Conservation (phyloP, 2,329 filamentous ascomycete genomes). For the Alternaria conjuncta region DNA sequence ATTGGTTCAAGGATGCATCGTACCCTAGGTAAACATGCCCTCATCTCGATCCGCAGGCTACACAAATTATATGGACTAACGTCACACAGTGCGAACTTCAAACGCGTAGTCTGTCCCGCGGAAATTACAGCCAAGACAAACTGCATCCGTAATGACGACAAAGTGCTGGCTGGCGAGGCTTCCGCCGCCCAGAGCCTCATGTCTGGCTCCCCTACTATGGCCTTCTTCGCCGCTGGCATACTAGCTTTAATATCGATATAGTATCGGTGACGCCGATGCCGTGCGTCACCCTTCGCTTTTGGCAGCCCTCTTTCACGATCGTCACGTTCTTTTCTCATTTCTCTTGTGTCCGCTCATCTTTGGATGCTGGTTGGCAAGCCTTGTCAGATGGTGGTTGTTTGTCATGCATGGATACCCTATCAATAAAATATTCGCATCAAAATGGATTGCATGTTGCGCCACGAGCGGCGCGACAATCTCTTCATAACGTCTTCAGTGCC, state of each 20-base stretch:
- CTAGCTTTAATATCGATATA: constrained; percentile 35
- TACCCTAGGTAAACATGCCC: constrained; percentile 38
- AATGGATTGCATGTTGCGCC: constrained; percentile 10
- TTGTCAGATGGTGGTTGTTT: constrained; percentile 34
- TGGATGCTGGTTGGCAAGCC: constrained; percentile 1
- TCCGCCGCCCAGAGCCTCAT: constrained; percentile 23
- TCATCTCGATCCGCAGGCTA: constrained; percentile 3
- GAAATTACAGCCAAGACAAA: constrained; percentile 44
- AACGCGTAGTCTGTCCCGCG: constrained; percentile 43
- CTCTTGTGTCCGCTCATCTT: constrained; percentile 14
- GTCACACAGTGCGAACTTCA: constrained; percentile 44
- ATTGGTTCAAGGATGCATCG: constrained; percentile 44
- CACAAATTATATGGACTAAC: constrained; percentile 22
- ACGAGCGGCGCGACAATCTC: constrained; percentile 10
- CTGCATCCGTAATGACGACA: constrained; percentile 44
- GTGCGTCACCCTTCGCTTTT: constrained; percentile 21
- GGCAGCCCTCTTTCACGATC: constrained; percentile 25
- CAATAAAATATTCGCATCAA: constrained; percentile 28
- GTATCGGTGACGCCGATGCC: constrained; percentile 24
- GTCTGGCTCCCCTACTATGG: constrained; percentile 15
- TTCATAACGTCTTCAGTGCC: constrained; percentile 6
- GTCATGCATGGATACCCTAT: constrained; percentile 46
- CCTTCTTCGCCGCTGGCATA: constrained; percentile 25
- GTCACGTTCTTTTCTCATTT: constrained; percentile 24
- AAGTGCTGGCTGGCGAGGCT: constrained; percentile 22